These are phyloP conservation scores for Sideroxylon spinosum DNA, from an alignment of 179 eudicot genomes.

Conservation along the genomic window DNA sequence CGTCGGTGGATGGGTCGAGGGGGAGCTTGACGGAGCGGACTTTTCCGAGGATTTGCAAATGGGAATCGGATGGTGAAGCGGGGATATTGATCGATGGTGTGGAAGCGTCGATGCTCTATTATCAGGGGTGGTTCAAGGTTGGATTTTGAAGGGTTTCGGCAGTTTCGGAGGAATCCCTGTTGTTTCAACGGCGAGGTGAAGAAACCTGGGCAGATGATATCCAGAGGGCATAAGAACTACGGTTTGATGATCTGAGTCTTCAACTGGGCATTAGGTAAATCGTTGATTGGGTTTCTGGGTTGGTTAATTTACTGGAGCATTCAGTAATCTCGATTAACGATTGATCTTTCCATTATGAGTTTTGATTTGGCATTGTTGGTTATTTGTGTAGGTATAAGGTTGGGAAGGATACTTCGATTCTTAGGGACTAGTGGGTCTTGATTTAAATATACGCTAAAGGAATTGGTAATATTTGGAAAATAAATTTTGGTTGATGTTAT, in stretches of 20 bases:
- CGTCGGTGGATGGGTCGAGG: slow-evolving; percentile 43
- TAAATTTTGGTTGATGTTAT: no score
- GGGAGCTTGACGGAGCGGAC: slow-evolving; percentile 37
- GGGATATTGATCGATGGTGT: slow-evolving; percentile 91
- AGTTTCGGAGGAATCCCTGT: slow-evolving; percentile 48
- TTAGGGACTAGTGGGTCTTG: slow-evolving; percentile 1
- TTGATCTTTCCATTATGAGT: background rate
- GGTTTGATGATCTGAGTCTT: slow-evolving; percentile 94
- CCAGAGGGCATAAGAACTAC: slow-evolving; percentile 89
- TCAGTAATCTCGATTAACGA: background rate
- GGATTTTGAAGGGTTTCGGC: slow-evolving; percentile 36
- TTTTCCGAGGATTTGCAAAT: slow-evolving; percentile 77
- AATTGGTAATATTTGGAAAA: no score
- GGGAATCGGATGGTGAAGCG: slow-evolving; percentile 97
- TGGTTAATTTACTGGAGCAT: background rate
- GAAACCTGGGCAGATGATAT: slow-evolving; percentile 77
- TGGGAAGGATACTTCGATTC: slow-evolving; percentile 42
- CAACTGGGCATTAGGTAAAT: slow-evolving; percentile 87
- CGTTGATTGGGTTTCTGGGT: background rate
- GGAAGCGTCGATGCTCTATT: slow-evolving; percentile 67
- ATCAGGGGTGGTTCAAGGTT: slow-evolving; percentile 43
- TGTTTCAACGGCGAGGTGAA: slow-evolving; percentile 63
- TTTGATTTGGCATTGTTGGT: slow-evolving; percentile 21
- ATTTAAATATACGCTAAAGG: no score
- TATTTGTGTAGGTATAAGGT: slow-evolving; percentile 56